Evolutionary conservation across 768 basidiomycete species (phyloP).

Genomic region (Udeniomyces megalosporus): DNA sequence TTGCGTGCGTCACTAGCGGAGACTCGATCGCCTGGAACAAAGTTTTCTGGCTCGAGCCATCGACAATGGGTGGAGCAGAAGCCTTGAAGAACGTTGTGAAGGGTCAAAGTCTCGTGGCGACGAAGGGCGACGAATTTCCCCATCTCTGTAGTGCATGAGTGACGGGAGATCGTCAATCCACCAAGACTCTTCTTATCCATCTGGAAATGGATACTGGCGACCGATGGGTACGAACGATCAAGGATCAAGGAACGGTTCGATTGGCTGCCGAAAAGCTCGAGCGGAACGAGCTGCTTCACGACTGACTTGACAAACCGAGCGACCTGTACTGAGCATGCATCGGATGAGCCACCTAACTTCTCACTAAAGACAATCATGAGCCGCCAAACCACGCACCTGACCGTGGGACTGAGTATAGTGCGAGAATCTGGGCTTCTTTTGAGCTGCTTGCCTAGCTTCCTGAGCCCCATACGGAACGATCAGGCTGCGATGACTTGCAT

Average conservation of each 20-base stretch:
- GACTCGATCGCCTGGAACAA: conserved; percentile 26
- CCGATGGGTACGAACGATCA: conserved; percentile 35
- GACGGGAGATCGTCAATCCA: not conserved
- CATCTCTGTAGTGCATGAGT: no score
- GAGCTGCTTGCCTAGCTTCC: conserved; percentile 34
- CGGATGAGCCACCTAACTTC: no score
- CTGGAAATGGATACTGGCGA: conserved; percentile 16
- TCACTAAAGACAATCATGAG: no score
- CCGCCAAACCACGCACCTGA: conserved; percentile 40
- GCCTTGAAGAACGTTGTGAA: conserved; percentile 62
- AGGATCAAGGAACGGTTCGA: conserved; percentile 47
- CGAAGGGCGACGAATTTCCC: conserved; percentile 56
- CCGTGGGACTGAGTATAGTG: conserved; percentile 39
- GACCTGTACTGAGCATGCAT: conserved; percentile 40
- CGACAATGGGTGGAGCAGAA: conserved; percentile 58
- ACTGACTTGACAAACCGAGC: conserved; percentile 47
- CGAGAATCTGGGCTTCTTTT: conserved; percentile 50
- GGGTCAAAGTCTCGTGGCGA: conserved; percentile 61
- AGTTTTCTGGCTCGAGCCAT: conserved; percentile 43
- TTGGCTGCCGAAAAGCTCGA: conserved; percentile 58
- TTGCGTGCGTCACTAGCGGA: conserved; percentile 54
- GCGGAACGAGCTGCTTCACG: conserved; percentile 55
- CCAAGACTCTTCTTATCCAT: no score
- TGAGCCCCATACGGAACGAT: conserved; percentile 37
- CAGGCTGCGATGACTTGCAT: conserved; percentile 37